Conservation (phyloP, 2,329 filamentous ascomycete genomes). For the Fusarium euwallaceae region DNA sequence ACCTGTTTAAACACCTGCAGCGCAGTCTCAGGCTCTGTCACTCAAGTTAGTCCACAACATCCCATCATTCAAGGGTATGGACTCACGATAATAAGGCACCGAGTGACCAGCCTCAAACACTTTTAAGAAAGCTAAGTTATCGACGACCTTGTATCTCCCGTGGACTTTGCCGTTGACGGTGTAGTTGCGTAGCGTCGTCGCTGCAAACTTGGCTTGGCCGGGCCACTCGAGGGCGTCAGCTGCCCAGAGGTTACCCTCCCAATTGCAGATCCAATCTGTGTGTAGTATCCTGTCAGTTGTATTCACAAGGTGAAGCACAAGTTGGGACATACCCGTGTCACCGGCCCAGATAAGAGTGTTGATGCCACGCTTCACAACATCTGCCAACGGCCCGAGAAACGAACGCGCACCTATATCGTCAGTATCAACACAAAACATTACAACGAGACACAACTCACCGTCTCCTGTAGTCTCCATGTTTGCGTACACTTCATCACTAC, state of each 20-base stretch:
- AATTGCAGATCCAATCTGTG: conserved; percentile 71
- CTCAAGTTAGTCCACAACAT: conserved; percentile 9
- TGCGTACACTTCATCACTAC: conserved; percentile 41
- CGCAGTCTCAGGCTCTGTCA: conserved; percentile 44
- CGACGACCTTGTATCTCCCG: conserved; percentile 63
- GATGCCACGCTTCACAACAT: conserved; percentile 62
- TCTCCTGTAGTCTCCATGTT: conserved; percentile 43
- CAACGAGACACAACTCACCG: conserved; percentile 12
- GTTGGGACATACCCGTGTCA: conserved; percentile 54
- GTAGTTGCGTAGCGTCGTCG: conserved; percentile 54
- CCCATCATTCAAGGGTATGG: too few relatives aligned
- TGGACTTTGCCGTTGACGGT: conserved; percentile 61
- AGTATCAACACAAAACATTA: conserved; percentile 4
- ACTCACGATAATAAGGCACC: conserved; percentile 60
- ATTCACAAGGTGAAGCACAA: background rate
- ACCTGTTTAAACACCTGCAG: conserved; percentile 46
- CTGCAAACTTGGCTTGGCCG: conserved; percentile 55
- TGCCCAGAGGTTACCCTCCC: conserved; percentile 63
- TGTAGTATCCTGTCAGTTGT: conserved; percentile 2
- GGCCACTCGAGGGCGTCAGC: conserved; percentile 61
- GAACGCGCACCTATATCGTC: conserved; percentile 54
- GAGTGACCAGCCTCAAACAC: conserved; percentile 71
- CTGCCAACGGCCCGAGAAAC: conserved; percentile 58
- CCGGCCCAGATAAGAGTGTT: conserved; percentile 67
- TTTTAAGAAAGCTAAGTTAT: conserved; percentile 71